Percentiles rank a stretch among this genome's conserved stretches.
Evolutionary conservation across 148 eudicot genomes (phyloP).

Genomic region (Cornus controversa): DNA sequence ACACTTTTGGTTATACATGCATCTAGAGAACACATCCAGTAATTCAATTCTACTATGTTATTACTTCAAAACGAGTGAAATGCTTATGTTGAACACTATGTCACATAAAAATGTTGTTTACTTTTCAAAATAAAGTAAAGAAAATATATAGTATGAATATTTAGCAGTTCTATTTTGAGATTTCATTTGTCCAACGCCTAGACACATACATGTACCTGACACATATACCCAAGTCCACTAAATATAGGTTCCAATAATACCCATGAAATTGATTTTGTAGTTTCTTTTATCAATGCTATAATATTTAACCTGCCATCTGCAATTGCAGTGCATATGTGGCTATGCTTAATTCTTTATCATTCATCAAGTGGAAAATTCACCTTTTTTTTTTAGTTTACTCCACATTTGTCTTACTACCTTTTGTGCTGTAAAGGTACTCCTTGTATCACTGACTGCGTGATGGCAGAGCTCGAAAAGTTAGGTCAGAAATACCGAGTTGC

Average conservation of each 20-base stretch:
- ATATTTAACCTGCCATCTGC: background rate
- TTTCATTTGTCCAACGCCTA: too few species aligned
- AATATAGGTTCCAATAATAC: background rate
- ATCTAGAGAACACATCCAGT: too few species aligned
- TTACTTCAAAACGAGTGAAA: too few species aligned
- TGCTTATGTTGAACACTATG: too few species aligned
- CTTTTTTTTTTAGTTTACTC: background rate
- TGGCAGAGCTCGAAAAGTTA: slow-evolving; percentile 97
- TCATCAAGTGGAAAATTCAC: background rate
- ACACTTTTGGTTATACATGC: too few species aligned
- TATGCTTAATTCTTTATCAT: background rate
- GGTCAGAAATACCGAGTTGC: slow-evolving; percentile 96
- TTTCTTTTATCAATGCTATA: background rate
- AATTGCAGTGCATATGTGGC: background rate
- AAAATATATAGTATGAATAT: too few species aligned
- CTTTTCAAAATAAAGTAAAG: too few species aligned
- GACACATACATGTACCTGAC: too few species aligned
- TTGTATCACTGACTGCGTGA: slow-evolving; percentile 96
- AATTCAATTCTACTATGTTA: too few species aligned
- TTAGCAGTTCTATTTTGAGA: too few species aligned
- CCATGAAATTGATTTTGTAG: background rate
- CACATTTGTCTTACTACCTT: background rate
- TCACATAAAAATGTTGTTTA: too few species aligned
- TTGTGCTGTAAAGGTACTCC: slow-evolving; percentile 66
- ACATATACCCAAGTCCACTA: too few species aligned